Percentiles rank a stretch among this genome's conserved stretches.
Conservation (phyloP, 2,329 filamentous ascomycete species). For the Fusarium piperis region DNA sequence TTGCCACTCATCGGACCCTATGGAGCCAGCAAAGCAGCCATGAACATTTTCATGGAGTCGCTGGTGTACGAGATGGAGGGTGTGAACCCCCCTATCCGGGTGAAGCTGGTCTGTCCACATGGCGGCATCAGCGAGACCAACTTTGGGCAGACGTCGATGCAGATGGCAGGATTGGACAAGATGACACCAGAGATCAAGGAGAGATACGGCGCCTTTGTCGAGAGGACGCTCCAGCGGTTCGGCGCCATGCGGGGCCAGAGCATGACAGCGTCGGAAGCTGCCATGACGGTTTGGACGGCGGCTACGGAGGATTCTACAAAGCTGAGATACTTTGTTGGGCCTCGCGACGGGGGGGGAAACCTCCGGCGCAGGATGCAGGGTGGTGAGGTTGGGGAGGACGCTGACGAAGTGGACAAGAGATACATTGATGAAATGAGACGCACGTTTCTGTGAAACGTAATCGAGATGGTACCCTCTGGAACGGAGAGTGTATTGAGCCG, state of each 20-base stretch:
- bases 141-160: slow-evolving; percentile 21
- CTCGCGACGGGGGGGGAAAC: slow-evolving; percentile 8
- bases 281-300: slow-evolving; percentile 15
- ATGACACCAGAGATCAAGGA: slow-evolving; percentile 28
- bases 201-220: slow-evolving; percentile 11
- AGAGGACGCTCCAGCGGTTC: slow-evolving; percentile 27
- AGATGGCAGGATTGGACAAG: slow-evolving; percentile 23
- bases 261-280: slow-evolving; percentile 17
- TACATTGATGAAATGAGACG: slow-evolving; percentile 27
- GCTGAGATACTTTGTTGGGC: slow-evolving; percentile 16
- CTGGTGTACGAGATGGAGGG: slow-evolving; percentile 16
- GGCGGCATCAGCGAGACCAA: slow-evolving; percentile 23
- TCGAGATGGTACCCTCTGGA: slow-evolving; percentile 18
- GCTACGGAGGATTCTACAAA: slow-evolving; percentile 13
- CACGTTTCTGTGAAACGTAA: slow-evolving; percentile 28
- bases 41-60: slow-evolving; percentile 13
- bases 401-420: slow-evolving; percentile 18
- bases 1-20: slow-evolving; percentile 20
- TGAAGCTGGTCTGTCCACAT: slow-evolving; percentile 16
- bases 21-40: slow-evolving; percentile 33
- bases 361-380: slow-evolving; percentile 14
- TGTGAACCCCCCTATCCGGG: slow-evolving; percentile 7
- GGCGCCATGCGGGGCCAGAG: slow-evolving; percentile 24
- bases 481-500: neutral
- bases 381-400: neutral